Conservation (phyloP, 75 land plant genomes). For the Isoetes taiwanensis region DNA sequence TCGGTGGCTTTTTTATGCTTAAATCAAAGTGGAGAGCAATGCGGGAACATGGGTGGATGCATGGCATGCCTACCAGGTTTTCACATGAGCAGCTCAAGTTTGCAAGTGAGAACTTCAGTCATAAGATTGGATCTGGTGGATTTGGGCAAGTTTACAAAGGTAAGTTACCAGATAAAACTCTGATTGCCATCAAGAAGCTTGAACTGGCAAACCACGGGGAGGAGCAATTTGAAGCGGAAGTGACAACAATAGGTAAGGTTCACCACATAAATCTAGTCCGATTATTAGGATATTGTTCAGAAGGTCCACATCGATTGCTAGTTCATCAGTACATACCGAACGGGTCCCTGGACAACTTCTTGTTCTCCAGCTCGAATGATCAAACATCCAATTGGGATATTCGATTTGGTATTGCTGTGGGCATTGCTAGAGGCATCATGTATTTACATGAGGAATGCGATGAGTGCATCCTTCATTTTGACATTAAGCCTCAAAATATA, state of each 20-base stretch:
- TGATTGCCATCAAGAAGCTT: not conserved
- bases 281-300: constrained; percentile 15
- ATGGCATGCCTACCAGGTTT: too few species aligned
- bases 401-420: not conserved
- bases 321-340: constrained; percentile 15
- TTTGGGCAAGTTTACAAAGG: not conserved
- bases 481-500: constrained; percentile 9
- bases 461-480: not conserved
- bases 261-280: constrained; percentile 21
- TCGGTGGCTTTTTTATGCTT: too few species aligned
- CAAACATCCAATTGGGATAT: not conserved
- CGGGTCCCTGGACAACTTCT: not conserved
- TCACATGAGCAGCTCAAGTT: not conserved
- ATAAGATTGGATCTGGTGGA: not conserved
- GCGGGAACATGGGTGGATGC: too few species aligned
- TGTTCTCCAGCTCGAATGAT: not conserved
- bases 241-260: not conserved
- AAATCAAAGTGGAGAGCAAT: too few species aligned
- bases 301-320: constrained; percentile 9
- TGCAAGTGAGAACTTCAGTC: not conserved
- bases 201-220: not conserved
- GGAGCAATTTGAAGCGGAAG: constrained; percentile 2
- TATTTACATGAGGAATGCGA: constrained; percentile 14
- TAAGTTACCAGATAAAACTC: not conserved
- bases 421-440: not conserved